Evolutionary conservation across 2,329 filamentous ascomycete genomes (phyloP).

Genomic region (Colletotrichum truncatum): DNA sequence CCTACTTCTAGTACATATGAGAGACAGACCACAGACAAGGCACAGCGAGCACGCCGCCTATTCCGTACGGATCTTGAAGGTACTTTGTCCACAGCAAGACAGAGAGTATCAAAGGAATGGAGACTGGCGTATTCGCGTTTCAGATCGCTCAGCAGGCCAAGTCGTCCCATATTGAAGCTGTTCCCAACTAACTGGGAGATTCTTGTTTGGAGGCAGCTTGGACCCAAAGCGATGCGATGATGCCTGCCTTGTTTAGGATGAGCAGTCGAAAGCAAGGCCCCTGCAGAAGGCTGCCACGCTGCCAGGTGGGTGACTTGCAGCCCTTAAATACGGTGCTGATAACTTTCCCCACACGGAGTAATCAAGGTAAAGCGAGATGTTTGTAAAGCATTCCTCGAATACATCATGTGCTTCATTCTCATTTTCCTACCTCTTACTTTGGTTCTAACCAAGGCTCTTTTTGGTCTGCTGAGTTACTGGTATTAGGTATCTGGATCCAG

Average conservation of each 20-base stretch:
- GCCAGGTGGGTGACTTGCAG: conserved; percentile 20
- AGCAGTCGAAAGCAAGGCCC: background rate
- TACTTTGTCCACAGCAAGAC: background rate
- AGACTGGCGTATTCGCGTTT: conserved; percentile 17
- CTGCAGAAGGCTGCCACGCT: conserved; percentile 3
- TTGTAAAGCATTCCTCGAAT: too few relatives aligned
- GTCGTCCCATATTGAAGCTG: background rate
- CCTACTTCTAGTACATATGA: too few relatives aligned
- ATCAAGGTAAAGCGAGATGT: too few relatives aligned
- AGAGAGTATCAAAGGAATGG: background rate
- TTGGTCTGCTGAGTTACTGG: too few relatives aligned
- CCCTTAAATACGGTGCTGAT: conserved; percentile 11
- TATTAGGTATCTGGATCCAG: too few relatives aligned
- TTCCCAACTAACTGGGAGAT: conserved; percentile 3
- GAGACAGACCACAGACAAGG: background rate
- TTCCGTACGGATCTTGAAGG: background rate
- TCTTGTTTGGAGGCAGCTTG: background rate
- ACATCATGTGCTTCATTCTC: too few relatives aligned
- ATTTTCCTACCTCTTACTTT: too few relatives aligned
- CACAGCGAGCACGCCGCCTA: background rate
- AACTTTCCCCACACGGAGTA: too few relatives aligned
- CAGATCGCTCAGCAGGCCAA: background rate
- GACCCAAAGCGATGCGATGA: conserved; percentile 19
- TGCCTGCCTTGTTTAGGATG: conserved; percentile 12
- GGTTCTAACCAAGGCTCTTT: too few relatives aligned